Evolutionary conservation across 371 early-diverging fungal genomes (phyloP).

Genomic region (Rhizomucor pusillus): DNA sequence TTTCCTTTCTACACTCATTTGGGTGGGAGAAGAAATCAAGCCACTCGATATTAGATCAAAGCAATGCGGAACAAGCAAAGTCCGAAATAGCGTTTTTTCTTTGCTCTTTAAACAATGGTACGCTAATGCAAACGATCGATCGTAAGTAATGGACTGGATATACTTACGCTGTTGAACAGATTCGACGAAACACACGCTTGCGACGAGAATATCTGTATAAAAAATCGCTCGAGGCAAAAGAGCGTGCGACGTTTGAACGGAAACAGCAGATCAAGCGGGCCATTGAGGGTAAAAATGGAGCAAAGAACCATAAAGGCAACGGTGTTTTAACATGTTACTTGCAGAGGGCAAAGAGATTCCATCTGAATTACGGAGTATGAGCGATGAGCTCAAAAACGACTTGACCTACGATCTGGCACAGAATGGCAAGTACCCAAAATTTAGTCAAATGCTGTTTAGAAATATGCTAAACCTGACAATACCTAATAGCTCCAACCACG

Average conservation of each 20-base stretch:
- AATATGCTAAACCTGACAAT: no score
- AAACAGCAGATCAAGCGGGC: conserved; percentile 93
- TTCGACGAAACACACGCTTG: conserved; percentile 79
- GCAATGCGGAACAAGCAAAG: no score
- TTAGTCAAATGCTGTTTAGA: neutral
- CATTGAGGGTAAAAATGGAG: conserved; percentile 68
- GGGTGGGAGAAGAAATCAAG: neutral
- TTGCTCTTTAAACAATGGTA: neutral
- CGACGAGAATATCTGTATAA: conserved; percentile 94
- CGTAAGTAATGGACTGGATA: neutral
- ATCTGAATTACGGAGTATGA: conserved; percentile 77
- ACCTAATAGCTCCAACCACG: conserved; percentile 65
- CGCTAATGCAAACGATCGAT: neutral
- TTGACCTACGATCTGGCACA: conserved; percentile 89
- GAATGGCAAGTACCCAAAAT: conserved; percentile 44
- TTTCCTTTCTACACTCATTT: neutral
- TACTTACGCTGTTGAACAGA: conserved; percentile 33
- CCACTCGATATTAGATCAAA: no score
- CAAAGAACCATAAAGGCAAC: neutral
- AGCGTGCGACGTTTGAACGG: conserved; percentile 84
- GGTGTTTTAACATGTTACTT: neutral
- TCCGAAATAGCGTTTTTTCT: neutral
- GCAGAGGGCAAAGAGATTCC: conserved; percentile 87
- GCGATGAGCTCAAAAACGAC: conserved; percentile 71
- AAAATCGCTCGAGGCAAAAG: conserved; percentile 91